Conservation (phyloP, 768 basidiomycete genomes). For the Boletus rubescentipes region DNA sequence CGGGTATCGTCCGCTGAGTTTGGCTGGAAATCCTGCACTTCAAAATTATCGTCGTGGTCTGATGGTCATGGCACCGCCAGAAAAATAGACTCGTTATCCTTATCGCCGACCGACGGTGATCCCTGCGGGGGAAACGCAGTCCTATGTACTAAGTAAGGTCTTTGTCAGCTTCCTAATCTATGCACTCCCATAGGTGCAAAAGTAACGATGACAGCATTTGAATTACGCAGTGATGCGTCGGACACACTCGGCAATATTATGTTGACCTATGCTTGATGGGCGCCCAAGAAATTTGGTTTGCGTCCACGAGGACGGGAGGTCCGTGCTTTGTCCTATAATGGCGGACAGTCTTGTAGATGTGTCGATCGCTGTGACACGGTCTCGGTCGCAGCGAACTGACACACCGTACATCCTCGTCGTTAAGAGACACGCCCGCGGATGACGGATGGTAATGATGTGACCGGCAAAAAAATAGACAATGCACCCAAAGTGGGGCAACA, state of each 20-base stretch:
- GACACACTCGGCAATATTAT: not conserved
- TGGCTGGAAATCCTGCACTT: too few relatives aligned
- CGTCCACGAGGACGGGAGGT: not conserved
- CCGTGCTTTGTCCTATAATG: not conserved
- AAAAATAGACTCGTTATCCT: not conserved
- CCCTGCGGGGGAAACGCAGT: not conserved
- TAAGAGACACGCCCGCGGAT: not conserved
- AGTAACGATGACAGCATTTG: constrained; percentile 1
- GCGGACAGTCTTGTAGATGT: not conserved
- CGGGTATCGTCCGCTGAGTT: too few relatives aligned
- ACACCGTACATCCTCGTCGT: not conserved
- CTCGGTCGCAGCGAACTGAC: not conserved
- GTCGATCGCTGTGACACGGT: not conserved
- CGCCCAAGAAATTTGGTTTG: not conserved
- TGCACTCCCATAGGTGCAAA: not conserved
- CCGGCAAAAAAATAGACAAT: not conserved
- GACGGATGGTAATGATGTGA: not conserved
- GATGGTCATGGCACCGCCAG: not conserved
- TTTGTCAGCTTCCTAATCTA: not conserved
- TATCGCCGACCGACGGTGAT: not conserved
- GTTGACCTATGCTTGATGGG: not conserved
- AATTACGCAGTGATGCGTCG: not conserved
- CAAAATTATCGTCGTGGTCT: not conserved
- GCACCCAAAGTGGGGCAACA: not conserved
- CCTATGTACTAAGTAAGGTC: not conserved